Conservation (phyloP, 139 green algal species). For the Coccomyxa sp. region DNA sequence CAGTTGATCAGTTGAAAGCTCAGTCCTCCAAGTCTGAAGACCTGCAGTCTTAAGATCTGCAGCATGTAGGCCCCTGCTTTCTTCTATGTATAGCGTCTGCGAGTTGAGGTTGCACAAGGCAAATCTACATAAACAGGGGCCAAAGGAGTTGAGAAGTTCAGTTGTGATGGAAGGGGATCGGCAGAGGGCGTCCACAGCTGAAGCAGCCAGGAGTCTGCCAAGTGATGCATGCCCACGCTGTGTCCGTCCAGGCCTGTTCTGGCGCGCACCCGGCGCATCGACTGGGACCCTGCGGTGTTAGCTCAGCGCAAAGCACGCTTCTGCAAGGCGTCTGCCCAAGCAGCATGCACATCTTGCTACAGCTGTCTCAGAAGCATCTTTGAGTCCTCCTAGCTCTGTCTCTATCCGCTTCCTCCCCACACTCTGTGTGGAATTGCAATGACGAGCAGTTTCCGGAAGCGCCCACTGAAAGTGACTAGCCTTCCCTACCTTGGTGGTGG, state of each 20-base stretch:
- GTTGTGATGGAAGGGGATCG: not conserved
- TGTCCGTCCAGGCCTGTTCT: too few species aligned
- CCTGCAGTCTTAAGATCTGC: not conserved
- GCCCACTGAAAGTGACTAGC: not conserved
- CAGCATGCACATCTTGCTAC: not conserved
- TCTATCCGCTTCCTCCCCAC: too few species aligned
- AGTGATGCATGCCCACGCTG: too few species aligned
- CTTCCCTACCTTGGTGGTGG: conserved; percentile 48
- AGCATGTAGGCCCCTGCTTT: not conserved
- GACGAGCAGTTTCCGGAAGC: not conserved
- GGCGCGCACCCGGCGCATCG: too few species aligned
- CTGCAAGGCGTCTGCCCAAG: too few species aligned
- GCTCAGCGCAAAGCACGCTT: too few species aligned
- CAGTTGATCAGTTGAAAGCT: not conserved
- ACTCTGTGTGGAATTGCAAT: too few species aligned
- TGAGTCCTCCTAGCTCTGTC: not conserved
- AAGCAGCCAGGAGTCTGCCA: too few species aligned
- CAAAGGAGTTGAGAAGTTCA: not conserved
- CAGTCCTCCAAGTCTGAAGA: not conserved
- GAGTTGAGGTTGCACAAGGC: not conserved
- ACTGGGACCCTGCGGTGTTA: too few species aligned
- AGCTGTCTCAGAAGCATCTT: not conserved
- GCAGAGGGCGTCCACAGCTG: too few species aligned
- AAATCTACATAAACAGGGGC: not conserved
- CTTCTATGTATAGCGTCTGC: not conserved